phyloP scores from a whole-genome alignment of 2,329 filamentous ascomycete species.

The Leptographium radiaticola region DNA sequence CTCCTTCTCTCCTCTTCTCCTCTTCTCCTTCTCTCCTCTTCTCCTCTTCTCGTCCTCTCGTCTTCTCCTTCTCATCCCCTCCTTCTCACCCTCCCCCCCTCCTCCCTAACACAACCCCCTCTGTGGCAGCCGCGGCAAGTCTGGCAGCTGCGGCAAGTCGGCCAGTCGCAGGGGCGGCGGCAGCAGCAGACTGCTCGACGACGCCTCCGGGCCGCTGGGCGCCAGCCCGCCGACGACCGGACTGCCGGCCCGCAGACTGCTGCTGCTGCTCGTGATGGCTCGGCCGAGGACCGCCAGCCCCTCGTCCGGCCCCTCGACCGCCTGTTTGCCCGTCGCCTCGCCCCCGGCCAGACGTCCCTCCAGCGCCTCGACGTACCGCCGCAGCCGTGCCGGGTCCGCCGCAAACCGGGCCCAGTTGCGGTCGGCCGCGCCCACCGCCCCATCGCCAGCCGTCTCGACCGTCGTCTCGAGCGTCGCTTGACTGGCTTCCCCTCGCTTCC shows the following conservation, averaged over 20 bases:
- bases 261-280: background rate
- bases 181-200: conserved; percentile 3
- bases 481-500: background rate
- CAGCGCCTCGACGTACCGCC: conserved; percentile 15
- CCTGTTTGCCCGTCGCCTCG: background rate
- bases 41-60: no score
- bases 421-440: conserved; percentile 6
- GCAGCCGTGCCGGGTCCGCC: conserved; percentile 12
- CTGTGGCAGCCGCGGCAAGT: background rate
- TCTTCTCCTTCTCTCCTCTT: no score
- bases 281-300: conserved; percentile 6
- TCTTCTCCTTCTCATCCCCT: no score
- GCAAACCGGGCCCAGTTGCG: conserved; percentile 14
- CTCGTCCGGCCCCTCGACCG: conserved; percentile 13
- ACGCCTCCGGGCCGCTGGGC: background rate
- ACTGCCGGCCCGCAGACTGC: background rate
- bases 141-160: background rate
- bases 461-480: background rate
- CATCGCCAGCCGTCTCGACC: background rate
- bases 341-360: conserved; percentile 10
- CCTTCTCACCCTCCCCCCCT: no score
- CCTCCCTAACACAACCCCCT: no score
- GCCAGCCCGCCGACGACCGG: background rate
- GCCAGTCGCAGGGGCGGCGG: background rate
- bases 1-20: no score